Conservation (phyloP, 345 rosid genomes). For the Punica granatum region DNA sequence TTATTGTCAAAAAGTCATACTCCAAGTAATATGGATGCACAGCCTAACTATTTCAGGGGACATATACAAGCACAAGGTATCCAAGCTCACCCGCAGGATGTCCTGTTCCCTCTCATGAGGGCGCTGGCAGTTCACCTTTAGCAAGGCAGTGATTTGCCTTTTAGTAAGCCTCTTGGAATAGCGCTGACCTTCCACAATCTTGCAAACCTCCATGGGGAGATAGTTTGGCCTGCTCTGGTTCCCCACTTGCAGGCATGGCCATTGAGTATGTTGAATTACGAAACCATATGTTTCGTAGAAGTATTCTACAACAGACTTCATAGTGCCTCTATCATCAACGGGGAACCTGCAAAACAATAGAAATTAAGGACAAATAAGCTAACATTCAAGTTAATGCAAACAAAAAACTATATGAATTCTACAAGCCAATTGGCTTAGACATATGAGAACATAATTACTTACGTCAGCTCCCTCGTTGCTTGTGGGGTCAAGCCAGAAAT, state of each 20-base stretch:
- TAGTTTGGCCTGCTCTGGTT: constrained; percentile 41
- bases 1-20: too few species aligned
- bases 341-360: constrained; percentile 25
- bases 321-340: constrained; percentile 35
- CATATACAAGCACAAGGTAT: background rate
- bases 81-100: constrained; percentile 50
- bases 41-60: background rate
- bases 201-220: constrained; percentile 68
- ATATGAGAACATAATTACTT: constrained; percentile 8
- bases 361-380: too few species aligned
- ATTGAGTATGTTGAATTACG: constrained; percentile 34
- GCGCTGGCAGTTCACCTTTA: constrained; percentile 90
- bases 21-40: too few species aligned
- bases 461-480: constrained; percentile 46
- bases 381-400: background rate
- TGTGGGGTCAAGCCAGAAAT: constrained; percentile 47
- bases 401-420: background rate
- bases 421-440: background rate
- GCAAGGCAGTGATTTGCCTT: constrained; percentile 83
- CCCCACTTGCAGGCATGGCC: constrained; percentile 52
- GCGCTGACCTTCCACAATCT: constrained; percentile 95
- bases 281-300: constrained; percentile 41
- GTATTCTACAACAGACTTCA: constrained; percentile 43
- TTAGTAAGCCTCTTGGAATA: constrained; percentile 91
- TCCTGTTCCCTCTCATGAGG: constrained; percentile 79